Base-by-base conservation (phyloP, 805 yeast species). In the Hanseniaspora lindneri region DNA sequence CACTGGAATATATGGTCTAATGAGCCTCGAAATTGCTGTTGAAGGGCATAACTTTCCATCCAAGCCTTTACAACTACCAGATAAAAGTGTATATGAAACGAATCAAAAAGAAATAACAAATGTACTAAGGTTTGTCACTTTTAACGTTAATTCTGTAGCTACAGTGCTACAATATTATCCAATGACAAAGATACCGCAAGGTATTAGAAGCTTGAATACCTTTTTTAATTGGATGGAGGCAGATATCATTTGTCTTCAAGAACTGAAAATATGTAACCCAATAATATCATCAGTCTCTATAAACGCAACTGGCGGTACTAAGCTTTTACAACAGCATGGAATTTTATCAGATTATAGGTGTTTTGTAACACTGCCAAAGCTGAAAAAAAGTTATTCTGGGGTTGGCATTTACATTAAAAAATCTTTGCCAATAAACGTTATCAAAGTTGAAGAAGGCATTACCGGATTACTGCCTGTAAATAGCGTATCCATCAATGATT, bases 371-470 rank as follows among this genome's bases (percentile, higher is more conserved):
- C 66, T 86, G 11, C 94, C 96, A 0, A 61, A 60, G 10, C 50
- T 59, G 2, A 83, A 77, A 59, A 83, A 78, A 58, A 97, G 97
- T 0, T 92, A 92, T 60, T 76, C 89, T 49, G 98, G 98, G 0
- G 96, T 89, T 1, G 94, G 88, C 0, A 74, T 89, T 2, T 89
- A 84, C 64, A 71, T 84, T 66, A 87, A 41, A 23, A 49, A 49
- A 62, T 67, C 2, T 76, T 80, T 1, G 55, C 60, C 70, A 2
- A 59, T 87, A 23, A 64, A 70, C 2, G 85, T 86, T 1, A 44
- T 73, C 2, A 76, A 74, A 54, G 96, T 88, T 0, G 97, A 92
- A 59, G 95, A 89, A 62, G 98, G 98, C 0, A 67, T 92, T 7
- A 82, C 96, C 0, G 98, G 97, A 0, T 64, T 66, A 1, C 43